Evolutionary conservation across 2,329 filamentous ascomycete genomes (phyloP).

Genomic region (Pseudogymnoascus verrucosus): DNA sequence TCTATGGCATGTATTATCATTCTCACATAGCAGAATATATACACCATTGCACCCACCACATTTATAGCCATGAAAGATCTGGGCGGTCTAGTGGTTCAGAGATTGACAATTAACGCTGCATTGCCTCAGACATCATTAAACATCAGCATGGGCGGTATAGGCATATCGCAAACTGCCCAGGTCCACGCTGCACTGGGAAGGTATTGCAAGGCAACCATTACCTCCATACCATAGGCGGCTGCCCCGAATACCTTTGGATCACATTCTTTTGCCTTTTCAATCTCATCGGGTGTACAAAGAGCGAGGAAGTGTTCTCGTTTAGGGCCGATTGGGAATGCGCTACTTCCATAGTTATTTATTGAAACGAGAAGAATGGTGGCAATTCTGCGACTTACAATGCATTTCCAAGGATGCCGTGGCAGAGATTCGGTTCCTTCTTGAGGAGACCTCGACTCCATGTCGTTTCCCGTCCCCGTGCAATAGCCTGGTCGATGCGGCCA

Average conservation of each 20-base stretch:
- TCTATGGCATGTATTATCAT: background rate
- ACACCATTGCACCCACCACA: background rate
- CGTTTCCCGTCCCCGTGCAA: slow-evolving; percentile 43
- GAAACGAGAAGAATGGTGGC: background rate
- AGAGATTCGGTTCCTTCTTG: slow-evolving; percentile 57
- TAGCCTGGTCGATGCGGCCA: slow-evolving; percentile 43
- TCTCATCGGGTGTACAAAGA: background rate
- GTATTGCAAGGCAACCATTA: background rate
- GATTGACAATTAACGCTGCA: background rate
- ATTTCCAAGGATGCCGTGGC: slow-evolving; percentile 58
- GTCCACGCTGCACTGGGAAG: background rate
- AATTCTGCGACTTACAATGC: slow-evolving; percentile 33
- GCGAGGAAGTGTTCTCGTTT: background rate
- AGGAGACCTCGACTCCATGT: slow-evolving; percentile 50
- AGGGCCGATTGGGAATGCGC: background rate
- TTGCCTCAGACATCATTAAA: background rate
- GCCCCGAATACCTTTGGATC: background rate
- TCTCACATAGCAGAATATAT: background rate
- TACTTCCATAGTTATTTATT: background rate
- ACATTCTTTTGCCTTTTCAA: background rate
- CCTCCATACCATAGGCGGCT: background rate
- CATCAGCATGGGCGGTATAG: background rate
- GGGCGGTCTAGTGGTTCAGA: no score
- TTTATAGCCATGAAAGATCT: background rate
- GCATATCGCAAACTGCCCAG: slow-evolving; percentile 1